Evolutionary conservation across 2,329 filamentous ascomycete genomes (phyloP), one percentile per base, ranked within the genome.

Genomic region (Colletotrichum sp.): DNA sequence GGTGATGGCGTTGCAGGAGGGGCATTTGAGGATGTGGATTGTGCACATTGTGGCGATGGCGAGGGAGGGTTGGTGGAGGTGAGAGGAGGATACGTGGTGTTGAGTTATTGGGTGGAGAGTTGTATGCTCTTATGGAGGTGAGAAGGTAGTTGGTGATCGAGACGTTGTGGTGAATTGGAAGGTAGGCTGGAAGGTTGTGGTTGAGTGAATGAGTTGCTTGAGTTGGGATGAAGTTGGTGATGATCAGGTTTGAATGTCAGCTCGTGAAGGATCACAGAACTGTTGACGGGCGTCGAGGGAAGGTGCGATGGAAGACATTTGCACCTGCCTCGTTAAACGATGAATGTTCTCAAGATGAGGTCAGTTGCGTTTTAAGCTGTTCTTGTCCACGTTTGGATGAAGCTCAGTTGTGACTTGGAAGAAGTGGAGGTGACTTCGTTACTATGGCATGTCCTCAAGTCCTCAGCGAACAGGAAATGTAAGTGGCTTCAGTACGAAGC

Each of bases 241-340:
- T 49, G n/a, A 0, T 49, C 0, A 0, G n/a, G 44, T 18, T 49
- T 0, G 0, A 0, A 10, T 49, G 3, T 0, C 44, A 49, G 18
- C 18, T 49, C 0, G n/a, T 13, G 44, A 21, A 49, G 18, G 5
- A 5, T 9, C 8, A 44, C 4, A 5, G 8, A 8, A n/a, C 8
- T 10, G 39, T n/a, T 49, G 6, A 18, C 0, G 10, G 44, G 9
- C 18, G 3, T 49, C 0, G 18, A 21, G 9, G 6, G 44, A 49
- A 49, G 44, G 44, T 21, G 44, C 44, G 3, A 49, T 21, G 8
- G 18, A 3, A 4, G 39, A 4, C 1, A 6, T n/a, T 44, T 0
- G 18, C 18, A n/a, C 18, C 18, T 49, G 39, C 18, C 9, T n/a
- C 39, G 5, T 21, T 9, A 9, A 18, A 10, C 16, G 36, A 18